Evolutionary conservation across 192 early-diverging fungal genomes (phyloP), one percentile per base, ranked within the genome.

Genomic region (Linnemannia elongata): DNA sequence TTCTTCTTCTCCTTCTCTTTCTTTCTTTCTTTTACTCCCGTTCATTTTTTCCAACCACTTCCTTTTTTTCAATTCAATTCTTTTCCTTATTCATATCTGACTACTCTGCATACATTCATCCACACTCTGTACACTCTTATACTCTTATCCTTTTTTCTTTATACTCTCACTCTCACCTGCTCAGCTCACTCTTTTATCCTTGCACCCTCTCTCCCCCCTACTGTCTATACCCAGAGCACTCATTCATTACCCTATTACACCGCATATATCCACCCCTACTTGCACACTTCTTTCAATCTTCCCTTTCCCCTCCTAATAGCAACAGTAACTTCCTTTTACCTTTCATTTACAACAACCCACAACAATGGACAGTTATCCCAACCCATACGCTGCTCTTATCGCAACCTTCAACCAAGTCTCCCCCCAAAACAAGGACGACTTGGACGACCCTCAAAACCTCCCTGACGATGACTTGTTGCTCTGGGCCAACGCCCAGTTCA

Each of bases 401-500:
- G 83, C 83, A 10, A 86, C 84, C 17, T 86, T 86, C 47, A 86
- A 86, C 63, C 78, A 86, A 60, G 79, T 81, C 1, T 86, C 84
- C 0, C 84, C 84, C 3, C 76, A 69, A 10, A 78, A 85, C 4
- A 80, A 80, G n/a, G 83, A 85, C 30, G 83, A 85, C 42, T 27
- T 63, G 22, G 83, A 85, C 10, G 83, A 85, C 36, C 77, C 83
- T 54, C 83, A 85, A 41, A 78, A 85, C 57, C 52, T 85, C 10
- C 74, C 78, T 45, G 83, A 85, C 35, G 83, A 85, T 42, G 83
- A 85, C 45, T 78, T 85, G 30, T 52, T 85, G 24, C 78, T 85
- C 36, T 85, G 83, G 83, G 83, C 83, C 30, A 85, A 85, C 42
- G 83, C 83, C 47, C 75, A 80, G 68, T 86, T 86, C 47, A 86